phyloP scores from a whole-genome alignment of 2,329 filamentous ascomycete species.

The Beauveria scarabaeidicola region DNA sequence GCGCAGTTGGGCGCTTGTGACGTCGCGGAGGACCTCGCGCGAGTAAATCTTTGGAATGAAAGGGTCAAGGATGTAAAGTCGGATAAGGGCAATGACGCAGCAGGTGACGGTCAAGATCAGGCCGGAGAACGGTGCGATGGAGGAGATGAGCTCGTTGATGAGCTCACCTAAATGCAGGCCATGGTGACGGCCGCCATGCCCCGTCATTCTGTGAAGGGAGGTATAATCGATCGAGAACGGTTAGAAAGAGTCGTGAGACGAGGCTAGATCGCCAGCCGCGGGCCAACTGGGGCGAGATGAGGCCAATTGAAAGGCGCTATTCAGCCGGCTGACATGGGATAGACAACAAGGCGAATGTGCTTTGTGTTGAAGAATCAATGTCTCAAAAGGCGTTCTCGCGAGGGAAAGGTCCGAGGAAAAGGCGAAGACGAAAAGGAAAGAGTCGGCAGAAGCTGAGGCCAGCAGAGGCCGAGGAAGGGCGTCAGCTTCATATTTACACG shows the following conservation, averaged over 20 bases:
- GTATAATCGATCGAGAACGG: not conserved
- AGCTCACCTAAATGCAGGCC: slow-evolving; percentile 7
- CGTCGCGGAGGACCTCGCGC: not conserved
- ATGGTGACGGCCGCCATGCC: not conserved
- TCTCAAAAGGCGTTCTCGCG: not conserved
- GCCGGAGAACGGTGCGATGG: slow-evolving; percentile 8
- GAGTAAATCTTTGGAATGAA: slow-evolving; percentile 8
- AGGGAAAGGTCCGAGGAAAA: not conserved
- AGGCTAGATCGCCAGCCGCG: not conserved
- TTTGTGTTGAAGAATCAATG: not conserved
- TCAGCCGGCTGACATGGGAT: not conserved
- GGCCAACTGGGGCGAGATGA: not conserved
- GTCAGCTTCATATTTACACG: slow-evolving; percentile 6
- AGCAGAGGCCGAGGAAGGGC: not conserved
- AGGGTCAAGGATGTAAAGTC: slow-evolving; percentile 8
- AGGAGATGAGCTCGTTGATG: slow-evolving; percentile 4
- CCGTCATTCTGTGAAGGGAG: not conserved
- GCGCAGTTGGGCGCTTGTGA: not conserved
- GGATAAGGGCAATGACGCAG: slow-evolving; percentile 10
- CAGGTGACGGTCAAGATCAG: slow-evolving; percentile 11
- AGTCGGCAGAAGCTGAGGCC: not conserved
- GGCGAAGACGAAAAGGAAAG: not conserved
- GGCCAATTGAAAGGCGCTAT: not conserved
- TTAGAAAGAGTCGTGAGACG: not conserved
- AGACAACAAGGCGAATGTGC: not conserved